Evolutionary conservation across 1,284 basidiomycete species (phyloP), one percentile per base, ranked within the genome.

Genomic region (Cutaneotrichosporon arboriforme): DNA sequence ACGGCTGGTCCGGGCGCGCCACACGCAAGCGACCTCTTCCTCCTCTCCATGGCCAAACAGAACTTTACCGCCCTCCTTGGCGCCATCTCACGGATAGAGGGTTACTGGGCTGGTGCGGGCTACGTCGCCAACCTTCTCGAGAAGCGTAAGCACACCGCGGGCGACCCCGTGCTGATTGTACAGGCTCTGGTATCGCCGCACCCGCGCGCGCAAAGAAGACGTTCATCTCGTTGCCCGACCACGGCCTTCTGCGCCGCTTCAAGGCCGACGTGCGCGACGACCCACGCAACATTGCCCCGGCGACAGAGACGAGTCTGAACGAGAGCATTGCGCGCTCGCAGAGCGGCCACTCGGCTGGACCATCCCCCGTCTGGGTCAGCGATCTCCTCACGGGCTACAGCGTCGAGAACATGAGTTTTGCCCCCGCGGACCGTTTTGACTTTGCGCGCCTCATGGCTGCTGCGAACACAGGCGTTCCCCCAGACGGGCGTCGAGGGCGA

Each of bases 151-250:
- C 60, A 42, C 9, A 17, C 26, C 0, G 8, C 8, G 2, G 10
- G 4, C 33, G 38, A 43, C 18, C 15, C 21, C 7, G 5, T 17
- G 49, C 58, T 52, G 36, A 57, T 52, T 3, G 4, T n/a, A n/a
- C 40, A 70, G 65, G 64, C n/a, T 65, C 66, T 14, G 66, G 69
- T 4, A 57, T 64, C 9, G 54, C 59, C 4, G 54, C 55, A 20
- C 49, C 51, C 4, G 39, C 48, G 33, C 34, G 49, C 14, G 41
- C 48, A 7, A 68, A 66, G 46, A 62, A 62, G 49, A 76, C 75
- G 14, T 76, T 76, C 59, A 76, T 77, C 23, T 73, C 73, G 4
- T 54, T 77, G 9, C 75, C 75, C 3, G 76, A 77, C 54, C 69
- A 65, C 17, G 76, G 76, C 4, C 57, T 77, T 3, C 54, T 77